phyloP scores from a whole-genome alignment of 208 protist species.

The Acanthamoeba castellanii region DNA sequence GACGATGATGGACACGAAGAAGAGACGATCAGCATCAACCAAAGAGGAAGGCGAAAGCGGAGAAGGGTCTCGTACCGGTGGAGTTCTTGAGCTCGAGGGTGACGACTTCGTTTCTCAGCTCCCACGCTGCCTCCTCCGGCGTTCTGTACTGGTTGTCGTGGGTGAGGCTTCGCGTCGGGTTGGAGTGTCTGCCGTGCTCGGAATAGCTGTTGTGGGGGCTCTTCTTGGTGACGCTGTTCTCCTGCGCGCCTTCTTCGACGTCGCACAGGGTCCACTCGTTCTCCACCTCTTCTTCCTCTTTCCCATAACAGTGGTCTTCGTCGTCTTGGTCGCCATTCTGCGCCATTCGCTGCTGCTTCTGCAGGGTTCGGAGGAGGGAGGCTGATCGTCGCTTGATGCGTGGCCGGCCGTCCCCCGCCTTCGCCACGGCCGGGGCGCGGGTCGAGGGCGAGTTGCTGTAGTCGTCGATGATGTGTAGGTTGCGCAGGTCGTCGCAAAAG shows the following conservation, averaged over 20 bases:
- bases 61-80: neutral
- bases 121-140: constrained; percentile 62
- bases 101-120: constrained; percentile 58
- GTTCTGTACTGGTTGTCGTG: neutral
- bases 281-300: constrained; percentile 36
- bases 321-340: constrained; percentile 15
- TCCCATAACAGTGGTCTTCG: constrained; percentile 10
- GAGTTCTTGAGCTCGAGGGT: constrained; percentile 68
- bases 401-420: constrained; percentile 29
- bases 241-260: neutral
- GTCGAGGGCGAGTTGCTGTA: constrained; percentile 54
- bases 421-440: neutral
- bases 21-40: neutral
- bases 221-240: neutral
- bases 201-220: neutral
- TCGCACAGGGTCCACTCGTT: constrained; percentile 53
- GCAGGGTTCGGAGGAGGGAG: constrained; percentile 16
- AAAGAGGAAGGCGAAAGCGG: neutral
- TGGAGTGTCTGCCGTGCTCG: neutral
- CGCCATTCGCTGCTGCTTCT: constrained; percentile 66
- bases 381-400: constrained; percentile 72
- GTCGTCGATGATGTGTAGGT: constrained; percentile 76
- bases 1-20: neutral
- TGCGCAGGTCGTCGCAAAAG: constrained; percentile 70
- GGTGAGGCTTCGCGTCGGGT: neutral